phyloP scores from a whole-genome alignment of 805 yeast genomes.

The Candida corydali region DNA sequence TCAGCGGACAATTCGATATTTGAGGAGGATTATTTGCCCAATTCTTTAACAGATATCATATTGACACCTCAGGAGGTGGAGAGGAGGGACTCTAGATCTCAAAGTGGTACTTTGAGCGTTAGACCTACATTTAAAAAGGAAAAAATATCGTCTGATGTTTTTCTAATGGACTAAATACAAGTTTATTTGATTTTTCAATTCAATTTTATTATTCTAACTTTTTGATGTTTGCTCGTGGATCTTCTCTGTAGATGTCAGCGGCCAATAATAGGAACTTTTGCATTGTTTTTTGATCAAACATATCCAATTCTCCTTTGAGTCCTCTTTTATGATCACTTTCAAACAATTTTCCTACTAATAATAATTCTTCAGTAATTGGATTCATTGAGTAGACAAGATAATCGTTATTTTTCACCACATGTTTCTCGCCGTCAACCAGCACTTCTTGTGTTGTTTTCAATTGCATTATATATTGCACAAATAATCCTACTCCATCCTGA shows the following conservation, averaged over 20 bases:
- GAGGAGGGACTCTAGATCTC: slow-evolving; percentile 63
- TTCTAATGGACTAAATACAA: slow-evolving; percentile 30
- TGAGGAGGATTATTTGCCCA: slow-evolving; percentile 80
- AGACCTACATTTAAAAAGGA: slow-evolving; percentile 25
- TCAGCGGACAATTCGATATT: slow-evolving; percentile 13
- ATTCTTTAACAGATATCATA: slow-evolving; percentile 66
- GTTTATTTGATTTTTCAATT: background rate
- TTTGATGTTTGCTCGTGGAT: too few relatives aligned
- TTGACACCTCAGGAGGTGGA: slow-evolving; percentile 75
- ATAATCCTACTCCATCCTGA: slow-evolving; percentile 31
- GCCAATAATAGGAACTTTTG: slow-evolving; percentile 26
- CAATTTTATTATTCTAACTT: background rate
- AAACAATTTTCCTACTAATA: slow-evolving; percentile 38
- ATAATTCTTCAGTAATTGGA: slow-evolving; percentile 35
- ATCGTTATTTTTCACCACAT: slow-evolving; percentile 18
- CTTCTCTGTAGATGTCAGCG: slow-evolving; percentile 41
- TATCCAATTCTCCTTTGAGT: slow-evolving; percentile 31
- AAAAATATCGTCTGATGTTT: slow-evolving; percentile 24
- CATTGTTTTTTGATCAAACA: slow-evolving; percentile 18
- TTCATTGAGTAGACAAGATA: slow-evolving; percentile 36
- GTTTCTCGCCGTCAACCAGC: slow-evolving; percentile 14
- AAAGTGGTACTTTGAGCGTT: slow-evolving; percentile 37
- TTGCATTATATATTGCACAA: slow-evolving; percentile 37
- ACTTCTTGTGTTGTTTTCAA: slow-evolving; percentile 35
- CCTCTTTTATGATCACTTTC: slow-evolving; percentile 33